Conservation (phyloP, 306 rosid species). For the Alnus rubra region DNA sequence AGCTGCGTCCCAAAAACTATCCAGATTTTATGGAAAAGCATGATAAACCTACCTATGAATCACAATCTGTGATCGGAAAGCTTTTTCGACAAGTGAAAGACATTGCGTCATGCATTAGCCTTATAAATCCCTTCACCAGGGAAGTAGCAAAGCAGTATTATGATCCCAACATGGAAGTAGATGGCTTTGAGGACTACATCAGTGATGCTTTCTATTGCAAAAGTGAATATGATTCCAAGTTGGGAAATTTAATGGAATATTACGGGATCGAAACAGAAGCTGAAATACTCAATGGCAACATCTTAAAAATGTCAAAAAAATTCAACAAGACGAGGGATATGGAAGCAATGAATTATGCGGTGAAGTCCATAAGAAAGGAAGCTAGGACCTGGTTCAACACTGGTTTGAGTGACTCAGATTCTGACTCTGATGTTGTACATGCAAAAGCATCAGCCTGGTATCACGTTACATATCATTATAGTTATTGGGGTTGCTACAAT, state of each 20-base stretch:
- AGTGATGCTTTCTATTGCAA: slow-evolving; percentile 65
- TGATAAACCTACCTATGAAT: slow-evolving; percentile 24
- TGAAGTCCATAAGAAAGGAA: slow-evolving; percentile 45
- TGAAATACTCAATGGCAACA: too few relatives aligned
- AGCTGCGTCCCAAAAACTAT: slow-evolving; percentile 2
- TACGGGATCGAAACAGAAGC: too few relatives aligned
- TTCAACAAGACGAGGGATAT: too few relatives aligned
- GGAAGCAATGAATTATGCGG: slow-evolving; percentile 51
- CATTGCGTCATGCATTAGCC: not conserved
- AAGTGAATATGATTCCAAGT: slow-evolving; percentile 55
- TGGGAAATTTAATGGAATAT: slow-evolving; percentile 64
- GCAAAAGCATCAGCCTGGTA: slow-evolving; percentile 62
- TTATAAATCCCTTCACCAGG: slow-evolving; percentile 25
- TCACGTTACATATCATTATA: slow-evolving; percentile 45
- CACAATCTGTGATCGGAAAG: slow-evolving; percentile 39
- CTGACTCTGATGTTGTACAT: not conserved
- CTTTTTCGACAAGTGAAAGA: slow-evolving; percentile 42
- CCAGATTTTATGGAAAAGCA: slow-evolving; percentile 58
- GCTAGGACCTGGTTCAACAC: slow-evolving; percentile 36
- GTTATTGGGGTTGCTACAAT: slow-evolving; percentile 40
- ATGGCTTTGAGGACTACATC: slow-evolving; percentile 62
- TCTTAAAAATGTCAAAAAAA: too few relatives aligned
- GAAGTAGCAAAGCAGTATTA: slow-evolving; percentile 31
- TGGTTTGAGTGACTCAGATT: slow-evolving; percentile 8
- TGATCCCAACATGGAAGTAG: slow-evolving; percentile 53